Evolutionary conservation across 441 rosid species (phyloP).

Genomic region (Theobroma grandiflorum): DNA sequence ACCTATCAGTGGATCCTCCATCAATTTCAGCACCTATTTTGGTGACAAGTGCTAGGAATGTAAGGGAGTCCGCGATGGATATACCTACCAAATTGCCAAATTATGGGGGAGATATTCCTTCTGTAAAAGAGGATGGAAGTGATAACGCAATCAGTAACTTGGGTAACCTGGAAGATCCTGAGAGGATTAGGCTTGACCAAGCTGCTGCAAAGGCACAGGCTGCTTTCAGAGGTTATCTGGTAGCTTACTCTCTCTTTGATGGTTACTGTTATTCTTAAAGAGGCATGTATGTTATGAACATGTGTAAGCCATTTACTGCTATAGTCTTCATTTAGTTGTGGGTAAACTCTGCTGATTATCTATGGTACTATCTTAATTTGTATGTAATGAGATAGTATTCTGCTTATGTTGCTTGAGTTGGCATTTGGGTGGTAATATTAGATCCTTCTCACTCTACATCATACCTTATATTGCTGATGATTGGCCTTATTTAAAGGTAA

Average conservation of each 20-base stretch:
- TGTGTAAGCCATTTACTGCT: not conserved
- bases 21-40: constrained; percentile 41
- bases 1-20: constrained; percentile 43
- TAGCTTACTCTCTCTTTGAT: constrained; percentile 37
- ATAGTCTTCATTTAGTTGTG: not conserved
- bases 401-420: constrained; percentile 10
- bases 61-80: constrained; percentile 36
- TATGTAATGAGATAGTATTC: not conserved
- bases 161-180: constrained; percentile 52
- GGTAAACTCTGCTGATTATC: constrained; percentile 10
- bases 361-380: not conserved
- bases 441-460: constrained; percentile 1
- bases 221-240: constrained; percentile 85
- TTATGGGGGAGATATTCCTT: constrained; percentile 35
- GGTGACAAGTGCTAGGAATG: constrained; percentile 36
- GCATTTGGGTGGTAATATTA: constrained; percentile 3
- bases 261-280: not conserved
- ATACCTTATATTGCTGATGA: not conserved
- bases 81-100: constrained; percentile 36
- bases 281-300: not conserved
- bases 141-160: constrained; percentile 22
- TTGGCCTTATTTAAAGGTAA: not conserved
- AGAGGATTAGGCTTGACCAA: constrained; percentile 52
- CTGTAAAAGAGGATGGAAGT: constrained; percentile 35
- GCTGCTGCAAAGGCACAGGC: constrained; percentile 81